Evolutionary conservation across 345 rosid genomes (phyloP).

Genomic region (Eucalyptus pauciflora): DNA sequence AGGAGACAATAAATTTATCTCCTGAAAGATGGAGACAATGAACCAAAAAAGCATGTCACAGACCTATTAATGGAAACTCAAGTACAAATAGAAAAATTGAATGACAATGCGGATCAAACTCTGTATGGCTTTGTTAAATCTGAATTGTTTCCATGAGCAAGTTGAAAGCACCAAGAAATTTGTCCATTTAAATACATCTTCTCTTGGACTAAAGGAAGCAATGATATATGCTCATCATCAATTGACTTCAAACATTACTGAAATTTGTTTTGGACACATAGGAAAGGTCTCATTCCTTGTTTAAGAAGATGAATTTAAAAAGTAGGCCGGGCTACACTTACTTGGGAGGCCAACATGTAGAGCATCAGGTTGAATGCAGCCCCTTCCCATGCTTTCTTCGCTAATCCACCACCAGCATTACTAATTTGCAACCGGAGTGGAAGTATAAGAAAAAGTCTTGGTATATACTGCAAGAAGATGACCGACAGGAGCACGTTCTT

Average conservation of each 20-base stretch:
- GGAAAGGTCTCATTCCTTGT: neutral
- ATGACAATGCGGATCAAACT: neutral
- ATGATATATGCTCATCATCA: neutral
- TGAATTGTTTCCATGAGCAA: neutral
- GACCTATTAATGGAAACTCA: neutral
- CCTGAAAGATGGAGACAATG: neutral
- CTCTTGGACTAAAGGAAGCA: neutral
- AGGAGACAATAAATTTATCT: neutral
- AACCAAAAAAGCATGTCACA: neutral
- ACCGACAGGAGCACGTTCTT: neutral
- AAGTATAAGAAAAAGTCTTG: slow-evolving; percentile 6
- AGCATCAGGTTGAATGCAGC: slow-evolving; percentile 25
- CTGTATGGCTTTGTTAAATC: neutral
- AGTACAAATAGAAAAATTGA: neutral
- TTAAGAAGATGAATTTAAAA: neutral
- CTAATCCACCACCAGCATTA: slow-evolving; percentile 11
- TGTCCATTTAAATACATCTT: neutral
- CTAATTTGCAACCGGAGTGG: slow-evolving; percentile 11
- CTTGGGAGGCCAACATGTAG: slow-evolving; percentile 25
- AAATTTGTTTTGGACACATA: neutral
- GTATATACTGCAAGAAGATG: slow-evolving; percentile 14
- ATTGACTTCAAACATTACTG: neutral
- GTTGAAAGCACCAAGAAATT: neutral
- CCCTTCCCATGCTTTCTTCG: slow-evolving; percentile 25
- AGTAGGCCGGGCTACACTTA: neutral